Percentiles rank a stretch among this genome's conserved stretches.
Conservation (phyloP, 2,329 filamentous ascomycete species). For the Ophiostoma triangulosporum region DNA sequence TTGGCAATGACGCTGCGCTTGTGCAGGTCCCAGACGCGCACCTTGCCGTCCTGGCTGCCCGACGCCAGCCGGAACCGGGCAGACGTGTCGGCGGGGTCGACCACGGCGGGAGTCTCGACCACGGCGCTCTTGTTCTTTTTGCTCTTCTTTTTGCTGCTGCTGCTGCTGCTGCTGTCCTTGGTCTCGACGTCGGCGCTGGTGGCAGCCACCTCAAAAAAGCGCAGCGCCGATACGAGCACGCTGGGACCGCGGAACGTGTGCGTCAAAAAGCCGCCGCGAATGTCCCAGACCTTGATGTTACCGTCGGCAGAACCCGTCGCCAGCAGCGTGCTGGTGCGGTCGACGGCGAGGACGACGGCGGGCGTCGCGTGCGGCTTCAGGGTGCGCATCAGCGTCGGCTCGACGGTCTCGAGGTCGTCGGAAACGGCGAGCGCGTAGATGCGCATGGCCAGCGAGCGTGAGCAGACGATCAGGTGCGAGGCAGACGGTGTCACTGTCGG, state of each 20-base stretch:
- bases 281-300: constrained; percentile 93
- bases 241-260: constrained; percentile 92
- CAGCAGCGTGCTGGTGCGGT: constrained; percentile 75
- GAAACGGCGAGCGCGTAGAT: constrained; percentile 63
- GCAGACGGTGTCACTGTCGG: constrained; percentile 67
- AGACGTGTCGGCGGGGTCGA: constrained; percentile 23
- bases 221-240: constrained; percentile 77
- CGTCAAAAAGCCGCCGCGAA: constrained; percentile 76
- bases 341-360: constrained; percentile 73
- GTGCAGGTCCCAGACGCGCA: constrained; percentile 83
- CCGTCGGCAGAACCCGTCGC: constrained; percentile 91
- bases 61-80: constrained; percentile 66
- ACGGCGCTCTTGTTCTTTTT: constrained; percentile 23
- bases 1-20: constrained; percentile 65
- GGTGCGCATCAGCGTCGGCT: constrained; percentile 58
- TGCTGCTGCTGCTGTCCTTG: constrained; percentile 18
- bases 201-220: constrained; percentile 73
- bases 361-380: constrained; percentile 85
- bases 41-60: constrained; percentile 85
- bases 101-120: constrained; percentile 19
- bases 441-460: constrained; percentile 88
- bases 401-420: constrained; percentile 42
- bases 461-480: constrained; percentile 81
- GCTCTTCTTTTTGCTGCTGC: constrained; percentile 25
- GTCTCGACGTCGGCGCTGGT: constrained; percentile 27